Conservation (phyloP, 805 yeast genomes). For the Metschnikowia anglica region DNA sequence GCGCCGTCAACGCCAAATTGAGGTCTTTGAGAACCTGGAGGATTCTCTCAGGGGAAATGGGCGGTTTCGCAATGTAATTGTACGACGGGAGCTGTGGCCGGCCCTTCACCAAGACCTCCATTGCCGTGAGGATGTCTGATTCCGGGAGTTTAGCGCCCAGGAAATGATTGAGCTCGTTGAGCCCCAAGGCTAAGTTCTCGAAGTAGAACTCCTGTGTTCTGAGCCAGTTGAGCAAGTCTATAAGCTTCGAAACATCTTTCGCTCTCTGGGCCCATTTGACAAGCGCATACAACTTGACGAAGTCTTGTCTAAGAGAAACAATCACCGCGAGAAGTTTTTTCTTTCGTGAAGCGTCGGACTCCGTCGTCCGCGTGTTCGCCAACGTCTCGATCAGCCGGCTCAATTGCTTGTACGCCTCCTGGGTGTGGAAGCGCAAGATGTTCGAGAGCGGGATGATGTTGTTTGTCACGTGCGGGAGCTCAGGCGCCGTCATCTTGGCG, state of each 20-base stretch:
- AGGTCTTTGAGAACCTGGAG: conserved; percentile 63
- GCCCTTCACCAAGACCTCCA: conserved; percentile 79
- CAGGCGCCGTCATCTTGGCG: conserved; percentile 27
- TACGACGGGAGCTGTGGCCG: conserved; percentile 72
- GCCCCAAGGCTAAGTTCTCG: conserved; percentile 57
- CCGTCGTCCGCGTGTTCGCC: conserved; percentile 44
- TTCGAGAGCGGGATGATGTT: conserved; percentile 65
- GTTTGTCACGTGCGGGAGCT: conserved; percentile 68
- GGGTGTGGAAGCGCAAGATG: conserved; percentile 58
- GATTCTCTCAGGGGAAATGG: conserved; percentile 54
- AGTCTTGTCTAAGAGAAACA: conserved; percentile 76
- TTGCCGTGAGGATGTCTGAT: conserved; percentile 83
- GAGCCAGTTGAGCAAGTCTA: conserved; percentile 87
- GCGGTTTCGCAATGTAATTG: conserved; percentile 49
- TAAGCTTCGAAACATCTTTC: conserved; percentile 66
- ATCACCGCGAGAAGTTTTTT: conserved; percentile 65
- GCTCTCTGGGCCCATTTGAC: conserved; percentile 85
- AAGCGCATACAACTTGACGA: conserved; percentile 78
- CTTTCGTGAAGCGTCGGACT: conserved; percentile 63
- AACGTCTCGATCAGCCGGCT: conserved; percentile 60
- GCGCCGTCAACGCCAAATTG: conserved; percentile 68
- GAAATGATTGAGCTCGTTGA: conserved; percentile 68
- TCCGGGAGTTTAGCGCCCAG: conserved; percentile 89
- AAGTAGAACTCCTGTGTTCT: conserved; percentile 73
- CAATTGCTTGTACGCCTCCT: conserved; percentile 62